A percentile compares a stretch with the other conserved stretches of the same genome.
These are phyloP conservation scores for Plectranthus barbatus DNA, from an alignment of 257 asterid genomes.

Conservation along the genomic window DNA sequence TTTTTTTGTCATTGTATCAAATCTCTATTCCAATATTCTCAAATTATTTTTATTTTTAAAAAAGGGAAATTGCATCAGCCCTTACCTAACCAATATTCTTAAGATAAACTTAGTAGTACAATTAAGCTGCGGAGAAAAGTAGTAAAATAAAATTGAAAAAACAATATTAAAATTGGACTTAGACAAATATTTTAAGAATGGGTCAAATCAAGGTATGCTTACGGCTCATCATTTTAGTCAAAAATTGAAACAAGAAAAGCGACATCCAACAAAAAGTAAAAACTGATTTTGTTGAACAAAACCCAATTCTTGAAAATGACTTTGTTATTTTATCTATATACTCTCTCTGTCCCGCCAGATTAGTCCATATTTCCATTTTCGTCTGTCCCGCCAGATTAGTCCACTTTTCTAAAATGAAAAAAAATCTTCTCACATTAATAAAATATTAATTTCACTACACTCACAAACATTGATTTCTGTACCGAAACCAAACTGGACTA, in stretches of 20 bases:
- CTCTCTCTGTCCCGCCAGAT: too few species aligned
- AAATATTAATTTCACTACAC: too few species aligned
- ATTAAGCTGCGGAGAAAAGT: neutral
- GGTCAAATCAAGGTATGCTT: conserved; percentile 13
- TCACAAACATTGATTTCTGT: too few species aligned
- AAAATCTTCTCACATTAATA: too few species aligned
- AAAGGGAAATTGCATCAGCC: neutral
- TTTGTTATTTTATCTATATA: too few species aligned
- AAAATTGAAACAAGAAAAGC: neutral
- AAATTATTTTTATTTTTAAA: conserved; percentile 3
- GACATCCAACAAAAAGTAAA: neutral
- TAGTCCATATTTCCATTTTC: too few species aligned
- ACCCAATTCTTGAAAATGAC: neutral
- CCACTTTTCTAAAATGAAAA: too few species aligned
- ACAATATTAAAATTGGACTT: neutral
- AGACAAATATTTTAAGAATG: neutral
- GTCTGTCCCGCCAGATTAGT: too few species aligned
- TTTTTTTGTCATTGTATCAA: too few species aligned
- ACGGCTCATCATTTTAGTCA: conserved; percentile 14
- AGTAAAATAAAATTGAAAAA: neutral
- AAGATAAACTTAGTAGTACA: neutral
- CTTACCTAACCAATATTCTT: neutral
- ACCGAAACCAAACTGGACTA: too few species aligned
- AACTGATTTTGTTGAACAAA: neutral
- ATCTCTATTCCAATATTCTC: too few species aligned